Evolutionary conservation across 1,284 basidiomycete species (phyloP).

Genomic region (Pseudomicrostroma phylloplanum): DNA sequence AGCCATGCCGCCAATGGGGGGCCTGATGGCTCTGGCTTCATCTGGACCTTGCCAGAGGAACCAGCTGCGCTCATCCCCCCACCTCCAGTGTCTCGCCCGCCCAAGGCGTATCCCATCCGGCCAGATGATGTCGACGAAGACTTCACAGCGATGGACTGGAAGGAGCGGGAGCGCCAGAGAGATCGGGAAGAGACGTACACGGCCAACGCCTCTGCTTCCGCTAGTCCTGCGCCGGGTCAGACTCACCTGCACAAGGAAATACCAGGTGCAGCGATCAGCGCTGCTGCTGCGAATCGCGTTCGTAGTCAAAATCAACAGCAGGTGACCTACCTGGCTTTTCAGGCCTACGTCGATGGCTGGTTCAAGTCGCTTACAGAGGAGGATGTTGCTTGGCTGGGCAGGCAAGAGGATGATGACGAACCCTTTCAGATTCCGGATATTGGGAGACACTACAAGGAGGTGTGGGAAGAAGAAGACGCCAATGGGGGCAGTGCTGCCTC

Average conservation of each 20-base stretch:
- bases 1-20: conserved; percentile 1
- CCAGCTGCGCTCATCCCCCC: conserved; percentile 34
- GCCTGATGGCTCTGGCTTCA: not conserved
- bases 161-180: conserved; percentile 38
- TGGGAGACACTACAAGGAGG: conserved; percentile 77
- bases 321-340: conserved; percentile 44
- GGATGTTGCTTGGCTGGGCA: conserved; percentile 47
- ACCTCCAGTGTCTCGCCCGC: conserved; percentile 22
- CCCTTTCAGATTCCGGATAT: conserved; percentile 78
- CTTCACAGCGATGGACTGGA: conserved; percentile 45
- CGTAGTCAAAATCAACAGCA: conserved; percentile 32
- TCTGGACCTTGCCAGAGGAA: conserved; percentile 33
- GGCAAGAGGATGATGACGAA: conserved; percentile 68
- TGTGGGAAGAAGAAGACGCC: conserved; percentile 85
- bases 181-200: conserved; percentile 19
- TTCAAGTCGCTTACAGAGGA: conserved; percentile 50
- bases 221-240: conserved; percentile 25
- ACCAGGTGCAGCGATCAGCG: not conserved
- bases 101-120: conserved; percentile 35
- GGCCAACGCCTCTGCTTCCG: conserved; percentile 14
- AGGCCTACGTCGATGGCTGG: conserved; percentile 43
- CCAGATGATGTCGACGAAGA: conserved; percentile 43
- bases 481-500: not conserved
- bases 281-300: not conserved
- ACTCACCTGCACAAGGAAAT: conserved; percentile 24